phyloP scores from a whole-genome alignment of 495 filamentous ascomycete species.

The Penicillium simplicissimum region DNA sequence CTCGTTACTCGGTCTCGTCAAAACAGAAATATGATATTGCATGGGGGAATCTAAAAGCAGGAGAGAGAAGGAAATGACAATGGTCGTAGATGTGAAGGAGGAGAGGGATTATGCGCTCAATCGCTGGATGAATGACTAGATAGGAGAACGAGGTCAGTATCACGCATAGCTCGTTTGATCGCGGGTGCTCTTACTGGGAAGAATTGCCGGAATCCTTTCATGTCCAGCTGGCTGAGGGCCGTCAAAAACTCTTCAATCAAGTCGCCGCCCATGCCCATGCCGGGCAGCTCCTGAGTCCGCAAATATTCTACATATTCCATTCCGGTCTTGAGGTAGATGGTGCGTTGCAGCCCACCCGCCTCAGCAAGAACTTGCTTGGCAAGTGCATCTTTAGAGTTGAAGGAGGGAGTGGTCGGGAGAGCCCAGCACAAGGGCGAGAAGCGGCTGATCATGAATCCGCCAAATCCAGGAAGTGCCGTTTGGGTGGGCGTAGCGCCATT shows the following conservation, averaged over 20 bases:
- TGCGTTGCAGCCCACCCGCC: conserved; percentile 79
- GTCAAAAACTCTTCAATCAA: conserved; percentile 57
- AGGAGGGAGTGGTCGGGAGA: conserved; percentile 70
- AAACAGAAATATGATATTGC: conserved; percentile 28
- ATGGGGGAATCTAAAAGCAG: conserved; percentile 48
- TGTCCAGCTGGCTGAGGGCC: conserved; percentile 50
- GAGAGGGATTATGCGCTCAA: conserved; percentile 41
- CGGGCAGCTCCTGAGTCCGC: conserved; percentile 50
- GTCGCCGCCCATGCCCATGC: conserved; percentile 55
- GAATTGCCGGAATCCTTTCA: conserved; percentile 56
- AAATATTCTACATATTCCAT: conserved; percentile 58
- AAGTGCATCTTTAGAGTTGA: conserved; percentile 83
- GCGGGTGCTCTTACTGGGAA: conserved; percentile 43
- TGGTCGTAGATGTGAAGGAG: conserved; percentile 14
- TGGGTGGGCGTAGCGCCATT: conserved; percentile 41
- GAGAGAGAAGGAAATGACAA: conserved; percentile 27
- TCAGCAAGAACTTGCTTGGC: conserved; percentile 81
- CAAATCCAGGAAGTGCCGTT: conserved; percentile 80
- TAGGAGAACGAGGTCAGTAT: conserved; percentile 15
- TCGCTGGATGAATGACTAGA: conserved; percentile 51
- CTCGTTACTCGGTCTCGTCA: conserved; percentile 24
- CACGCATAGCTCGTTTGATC: not conserved
- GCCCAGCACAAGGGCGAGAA: conserved; percentile 90
- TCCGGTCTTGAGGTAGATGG: conserved; percentile 84
- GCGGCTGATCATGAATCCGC: conserved; percentile 80